These are phyloP conservation scores for Afroboletus lepidellus DNA, from an alignment of 1,284 basidiomycete species.

Conservation along the genomic window DNA sequence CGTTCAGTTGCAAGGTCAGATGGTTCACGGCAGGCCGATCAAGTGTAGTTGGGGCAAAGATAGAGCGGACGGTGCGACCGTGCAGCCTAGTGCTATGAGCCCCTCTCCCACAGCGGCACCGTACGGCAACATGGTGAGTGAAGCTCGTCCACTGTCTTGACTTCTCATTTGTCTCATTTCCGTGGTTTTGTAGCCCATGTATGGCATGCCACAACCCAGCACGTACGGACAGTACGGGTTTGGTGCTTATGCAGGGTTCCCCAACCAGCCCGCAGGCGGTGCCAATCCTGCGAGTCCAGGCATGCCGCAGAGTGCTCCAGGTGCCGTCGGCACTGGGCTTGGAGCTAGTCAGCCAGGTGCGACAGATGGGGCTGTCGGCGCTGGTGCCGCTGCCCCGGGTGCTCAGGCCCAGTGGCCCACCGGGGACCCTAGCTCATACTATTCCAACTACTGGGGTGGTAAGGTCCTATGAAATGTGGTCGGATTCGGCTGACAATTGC, in stretches of 20 bases:
- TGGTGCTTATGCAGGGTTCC: conserved; percentile 69
- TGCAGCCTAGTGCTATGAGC: conserved; percentile 55
- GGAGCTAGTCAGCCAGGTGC: conserved; percentile 53
- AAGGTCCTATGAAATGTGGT: conserved; percentile 25
- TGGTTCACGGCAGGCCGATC: conserved; percentile 93
- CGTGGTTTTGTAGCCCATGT: conserved; percentile 61
- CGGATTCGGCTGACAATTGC: conserved; percentile 16
- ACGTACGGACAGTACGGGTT: conserved; percentile 80
- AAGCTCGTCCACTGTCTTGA: not conserved
- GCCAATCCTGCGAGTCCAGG: conserved; percentile 57
- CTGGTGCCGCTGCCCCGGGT: conserved; percentile 48
- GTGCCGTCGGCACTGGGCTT: conserved; percentile 55
- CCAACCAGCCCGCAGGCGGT: conserved; percentile 50
- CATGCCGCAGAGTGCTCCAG: conserved; percentile 58
- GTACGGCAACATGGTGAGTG: conserved; percentile 70
- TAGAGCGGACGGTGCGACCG: conserved; percentile 67
- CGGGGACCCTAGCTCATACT: conserved; percentile 72
- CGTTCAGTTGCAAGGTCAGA: conserved; percentile 90
- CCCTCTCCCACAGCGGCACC: conserved; percentile 65
- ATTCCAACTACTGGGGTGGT: conserved; percentile 84
- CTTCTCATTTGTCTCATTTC: conserved; percentile 8
- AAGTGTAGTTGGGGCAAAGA: conserved; percentile 99
- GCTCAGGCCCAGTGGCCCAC: conserved; percentile 71
- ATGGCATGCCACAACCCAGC: conserved; percentile 80
- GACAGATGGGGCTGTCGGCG: conserved; percentile 50